A percentile compares a stretch with the other conserved stretches of the same genome.
phyloP scores from a whole-genome alignment of 108 stramenopile species.

The Skeletonema grethae region DNA sequence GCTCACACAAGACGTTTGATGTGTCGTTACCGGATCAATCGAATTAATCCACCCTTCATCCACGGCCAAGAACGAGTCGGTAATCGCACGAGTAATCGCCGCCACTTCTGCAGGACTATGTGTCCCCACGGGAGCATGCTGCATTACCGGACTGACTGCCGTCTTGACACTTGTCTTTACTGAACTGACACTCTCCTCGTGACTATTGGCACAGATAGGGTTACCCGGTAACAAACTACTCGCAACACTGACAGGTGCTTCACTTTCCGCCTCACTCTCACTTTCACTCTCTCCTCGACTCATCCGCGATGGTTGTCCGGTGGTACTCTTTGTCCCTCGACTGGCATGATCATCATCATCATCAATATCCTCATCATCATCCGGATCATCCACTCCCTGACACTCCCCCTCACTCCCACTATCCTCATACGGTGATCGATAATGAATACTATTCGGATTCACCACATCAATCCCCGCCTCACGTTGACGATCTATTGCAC shows the following conservation, averaged over 20 bases:
- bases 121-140: slow-evolving; percentile 65
- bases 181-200: slow-evolving; percentile 53
- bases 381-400: slow-evolving; percentile 34
- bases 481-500: slow-evolving; percentile 15
- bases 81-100: slow-evolving; percentile 71
- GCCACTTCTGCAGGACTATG: slow-evolving; percentile 74
- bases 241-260: slow-evolving; percentile 35
- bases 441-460: slow-evolving; percentile 76
- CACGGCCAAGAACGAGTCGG: slow-evolving; percentile 76
- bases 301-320: slow-evolving; percentile 2
- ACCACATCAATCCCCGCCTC: slow-evolving; percentile 52
- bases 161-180: slow-evolving; percentile 80
- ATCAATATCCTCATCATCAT: slow-evolving; percentile 1
- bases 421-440: slow-evolving; percentile 76
- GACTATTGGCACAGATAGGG: slow-evolving; percentile 19
- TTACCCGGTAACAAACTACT: slow-evolving; percentile 41
- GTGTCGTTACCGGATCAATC: slow-evolving; percentile 78
- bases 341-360: slow-evolving; percentile 10
- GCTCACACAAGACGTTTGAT: slow-evolving; percentile 79
- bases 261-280: slow-evolving; percentile 42
- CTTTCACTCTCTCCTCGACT: slow-evolving; percentile 11
- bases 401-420: slow-evolving; percentile 58
- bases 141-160: slow-evolving; percentile 47
- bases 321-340: not conserved
- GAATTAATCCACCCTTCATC: slow-evolving; percentile 91